A percentile compares a stretch with the other conserved stretches of the same genome.
Evolutionary conservation across 1,284 basidiomycete species (phyloP).

Genomic region (Puccinia coronata): DNA sequence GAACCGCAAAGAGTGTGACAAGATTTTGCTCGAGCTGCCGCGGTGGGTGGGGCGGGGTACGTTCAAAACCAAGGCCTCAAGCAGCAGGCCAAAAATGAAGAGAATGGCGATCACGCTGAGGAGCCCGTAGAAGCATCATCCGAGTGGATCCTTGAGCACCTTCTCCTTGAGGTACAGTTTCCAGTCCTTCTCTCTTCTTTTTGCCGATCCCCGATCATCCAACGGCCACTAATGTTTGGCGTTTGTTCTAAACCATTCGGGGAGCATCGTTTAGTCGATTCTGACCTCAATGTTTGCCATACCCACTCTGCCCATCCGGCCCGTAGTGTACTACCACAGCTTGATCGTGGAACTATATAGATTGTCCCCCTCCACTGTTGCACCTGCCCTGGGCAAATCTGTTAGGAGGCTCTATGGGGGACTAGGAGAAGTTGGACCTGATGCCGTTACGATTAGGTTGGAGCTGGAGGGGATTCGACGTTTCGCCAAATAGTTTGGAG

Average conservation of each 20-base stretch:
- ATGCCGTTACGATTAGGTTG: conserved; percentile 59
- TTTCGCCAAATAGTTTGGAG: conserved; percentile 90
- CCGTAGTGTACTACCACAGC: conserved; percentile 77
- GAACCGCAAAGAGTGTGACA: conserved; percentile 91
- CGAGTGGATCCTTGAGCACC: conserved; percentile 72
- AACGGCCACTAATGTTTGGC: background rate
- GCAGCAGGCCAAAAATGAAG: conserved; percentile 52
- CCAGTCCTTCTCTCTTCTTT: conserved; percentile 22
- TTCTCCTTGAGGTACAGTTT: conserved; percentile 70
- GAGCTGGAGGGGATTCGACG: conserved; percentile 79
- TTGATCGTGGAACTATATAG: conserved; percentile 93
- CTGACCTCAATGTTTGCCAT: conserved; percentile 75
- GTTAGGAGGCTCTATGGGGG: conserved; percentile 79
- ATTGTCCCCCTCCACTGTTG: conserved; percentile 82
- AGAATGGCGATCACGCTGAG: conserved; percentile 54
- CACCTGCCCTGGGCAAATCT: conserved; percentile 92
- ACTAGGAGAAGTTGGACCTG: conserved; percentile 60
- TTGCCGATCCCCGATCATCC: background rate
- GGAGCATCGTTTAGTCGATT: conserved; percentile 63
- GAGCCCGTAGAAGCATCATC: conserved; percentile 54
- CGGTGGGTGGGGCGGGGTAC: conserved; percentile 81
- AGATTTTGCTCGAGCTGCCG: conserved; percentile 80
- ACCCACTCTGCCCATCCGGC: conserved; percentile 73
- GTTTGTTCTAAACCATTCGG: background rate
- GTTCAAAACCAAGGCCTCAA: conserved; percentile 66